Evolutionary conservation across 2,329 filamentous ascomycete species (phyloP), one percentile per base, ranked within the genome.

Genomic region (Aspergillus niger): DNA sequence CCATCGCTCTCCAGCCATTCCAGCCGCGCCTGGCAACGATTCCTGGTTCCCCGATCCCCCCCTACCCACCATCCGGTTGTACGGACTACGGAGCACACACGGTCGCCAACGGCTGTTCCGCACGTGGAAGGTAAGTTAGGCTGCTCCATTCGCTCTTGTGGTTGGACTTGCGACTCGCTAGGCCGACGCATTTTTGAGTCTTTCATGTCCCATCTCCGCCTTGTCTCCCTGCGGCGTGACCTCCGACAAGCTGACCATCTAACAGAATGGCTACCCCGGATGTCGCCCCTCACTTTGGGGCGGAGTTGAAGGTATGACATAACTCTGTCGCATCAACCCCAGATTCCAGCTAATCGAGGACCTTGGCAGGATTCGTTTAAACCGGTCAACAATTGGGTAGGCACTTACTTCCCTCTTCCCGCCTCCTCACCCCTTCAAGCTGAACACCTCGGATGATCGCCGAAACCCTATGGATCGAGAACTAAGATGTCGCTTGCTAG

Each of bases 351-450:
- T 67, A 65, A 71, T 57, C 17, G 30, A 26, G 11, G 65, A 30
- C 59, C 44, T 55, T 26, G n/a, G 60, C 73, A 97, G 92, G 95
- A 99, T 87, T 91, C 91, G 74, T 99, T 97, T 84, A 97, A 96
- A 79, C 87, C 92, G 17, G 92, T 96, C 75, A 97, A 93, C 79
- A 87, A 85, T 70, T 99, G 95, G 95, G 86, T 88, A 82, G 67
- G 79, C 70, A 36, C 32, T 36, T 36, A 36, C 32, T 36, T 36
- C 32, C 32, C 32, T 36, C 32, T 36, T 36, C 11, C 32, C 32
- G 32, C 57, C 53, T 52, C 47, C 36, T 32, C 59, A 64, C 67
- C 64, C 44, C 57, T 63, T 57, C 62, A 53, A 56, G 57, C 50
- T 52, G 53, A 38, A 47, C 36, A 47, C 39, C 49, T 50, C 36